Conservation (phyloP, 768 basidiomycete species). For the Lactarius hatsudake region DNA sequence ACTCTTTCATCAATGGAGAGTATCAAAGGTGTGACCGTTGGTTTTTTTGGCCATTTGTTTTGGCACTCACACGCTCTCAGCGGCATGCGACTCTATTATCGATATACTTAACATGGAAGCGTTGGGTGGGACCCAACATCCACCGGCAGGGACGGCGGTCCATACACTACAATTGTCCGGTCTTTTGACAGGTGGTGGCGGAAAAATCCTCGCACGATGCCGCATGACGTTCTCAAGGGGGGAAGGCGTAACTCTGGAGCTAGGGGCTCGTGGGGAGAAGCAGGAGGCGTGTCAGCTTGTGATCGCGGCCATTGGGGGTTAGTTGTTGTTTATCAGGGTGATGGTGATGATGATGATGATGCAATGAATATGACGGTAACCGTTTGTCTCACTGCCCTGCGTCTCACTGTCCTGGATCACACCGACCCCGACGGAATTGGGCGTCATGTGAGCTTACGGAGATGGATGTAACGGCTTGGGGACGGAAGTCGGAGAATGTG, state of each 20-base stretch:
- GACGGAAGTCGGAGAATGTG: constrained; percentile 5
- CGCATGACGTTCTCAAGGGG: constrained; percentile 93
- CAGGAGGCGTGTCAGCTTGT: constrained; percentile 84
- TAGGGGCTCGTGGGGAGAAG: constrained; percentile 89
- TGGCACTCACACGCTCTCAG: constrained; percentile 41
- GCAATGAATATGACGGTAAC: neutral
- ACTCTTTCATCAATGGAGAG: constrained; percentile 88
- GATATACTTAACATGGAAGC: constrained; percentile 98
- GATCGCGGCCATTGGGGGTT: constrained; percentile 83
- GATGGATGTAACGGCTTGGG: neutral
- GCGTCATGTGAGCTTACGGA: neutral
- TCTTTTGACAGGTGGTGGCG: constrained; percentile 85
- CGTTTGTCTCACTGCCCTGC: neutral
- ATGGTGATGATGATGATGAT: constrained; percentile 2
- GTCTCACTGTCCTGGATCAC: neutral
- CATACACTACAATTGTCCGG: constrained; percentile 95
- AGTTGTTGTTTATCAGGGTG: constrained; percentile 21
- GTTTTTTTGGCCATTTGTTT: constrained; percentile 15
- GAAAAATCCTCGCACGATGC: constrained; percentile 92
- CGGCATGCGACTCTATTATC: constrained; percentile 93
- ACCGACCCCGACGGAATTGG: constrained; percentile 26
- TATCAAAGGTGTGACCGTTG: constrained; percentile 69
- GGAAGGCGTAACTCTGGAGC: constrained; percentile 88
- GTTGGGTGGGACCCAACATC: constrained; percentile 84
- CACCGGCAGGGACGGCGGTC: constrained; percentile 70